Conservation (phyloP, 805 yeast genomes). For the Phaffomyces antillensis region DNA sequence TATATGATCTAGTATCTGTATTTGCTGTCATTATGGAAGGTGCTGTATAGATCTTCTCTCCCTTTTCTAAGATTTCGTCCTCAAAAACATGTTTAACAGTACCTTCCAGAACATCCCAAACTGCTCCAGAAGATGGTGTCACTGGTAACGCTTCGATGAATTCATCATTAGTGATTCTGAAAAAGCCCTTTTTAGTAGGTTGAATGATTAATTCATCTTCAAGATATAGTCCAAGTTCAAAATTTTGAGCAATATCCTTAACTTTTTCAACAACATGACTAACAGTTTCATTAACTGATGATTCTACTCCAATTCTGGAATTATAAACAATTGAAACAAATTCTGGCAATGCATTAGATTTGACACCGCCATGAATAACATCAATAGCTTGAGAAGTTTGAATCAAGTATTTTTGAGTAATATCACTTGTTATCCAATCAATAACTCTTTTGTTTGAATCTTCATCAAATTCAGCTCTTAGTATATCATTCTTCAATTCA, state of each 20-base stretch:
- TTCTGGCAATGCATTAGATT: conserved; percentile 64
- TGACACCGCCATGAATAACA: conserved; percentile 56
- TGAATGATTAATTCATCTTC: conserved; percentile 4
- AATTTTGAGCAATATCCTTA: conserved; percentile 33
- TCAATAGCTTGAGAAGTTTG: conserved; percentile 40
- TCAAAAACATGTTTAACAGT: conserved; percentile 48
- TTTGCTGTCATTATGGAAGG: conserved; percentile 50
- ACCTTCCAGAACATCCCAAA: conserved; percentile 51
- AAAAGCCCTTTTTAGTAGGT: background rate
- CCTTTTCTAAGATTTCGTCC: conserved; percentile 23
- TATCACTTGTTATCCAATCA: conserved; percentile 7
- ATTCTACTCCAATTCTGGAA: conserved; percentile 50
- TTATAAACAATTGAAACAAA: conserved; percentile 42
- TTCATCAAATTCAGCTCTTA: conserved; percentile 26
- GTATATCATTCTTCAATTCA: conserved; percentile 22
- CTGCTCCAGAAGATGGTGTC: conserved; percentile 1
- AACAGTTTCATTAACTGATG: conserved; percentile 26
- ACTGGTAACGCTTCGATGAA: conserved; percentile 1
- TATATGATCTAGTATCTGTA: conserved; percentile 54
- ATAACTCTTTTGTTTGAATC: conserved; percentile 28
- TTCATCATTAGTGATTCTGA: background rate
- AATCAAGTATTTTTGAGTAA: conserved; percentile 5
- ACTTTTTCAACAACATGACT: conserved; percentile 30
- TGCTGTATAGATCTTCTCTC: conserved; percentile 24
- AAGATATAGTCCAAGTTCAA: conserved; percentile 25